phyloP scores from a whole-genome alignment of 306 rosid species.

The Vachellia pachyceras region DNA sequence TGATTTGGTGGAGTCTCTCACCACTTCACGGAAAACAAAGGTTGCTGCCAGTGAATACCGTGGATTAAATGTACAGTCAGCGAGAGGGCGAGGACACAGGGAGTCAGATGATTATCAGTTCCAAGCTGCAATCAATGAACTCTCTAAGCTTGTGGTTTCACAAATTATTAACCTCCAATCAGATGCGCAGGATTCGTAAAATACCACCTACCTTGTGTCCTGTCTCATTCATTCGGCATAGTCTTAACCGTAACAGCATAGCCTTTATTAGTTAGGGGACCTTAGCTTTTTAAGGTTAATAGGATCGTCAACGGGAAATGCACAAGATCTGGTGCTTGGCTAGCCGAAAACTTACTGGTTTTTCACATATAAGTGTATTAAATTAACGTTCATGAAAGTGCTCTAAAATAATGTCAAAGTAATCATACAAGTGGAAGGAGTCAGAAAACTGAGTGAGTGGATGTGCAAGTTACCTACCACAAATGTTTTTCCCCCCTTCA shows the following conservation, averaged over 20 bases:
- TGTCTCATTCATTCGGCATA: slow-evolving; percentile 36
- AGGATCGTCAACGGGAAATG: background rate
- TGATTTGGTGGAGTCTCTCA: slow-evolving; percentile 60
- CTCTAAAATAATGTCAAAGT: background rate
- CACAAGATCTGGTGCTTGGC: background rate
- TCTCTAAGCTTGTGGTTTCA: slow-evolving; percentile 76
- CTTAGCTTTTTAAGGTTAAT: slow-evolving; percentile 25
- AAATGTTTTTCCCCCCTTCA: background rate
- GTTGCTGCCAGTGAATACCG: slow-evolving; percentile 60
- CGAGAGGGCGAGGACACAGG: slow-evolving; percentile 51
- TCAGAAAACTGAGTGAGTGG: background rate
- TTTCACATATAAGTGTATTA: background rate
- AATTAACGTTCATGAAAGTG: background rate
- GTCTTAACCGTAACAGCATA: slow-evolving; percentile 36
- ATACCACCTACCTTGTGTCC: slow-evolving; percentile 29
- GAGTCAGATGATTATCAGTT: slow-evolving; percentile 70
- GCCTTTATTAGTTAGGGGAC: background rate
- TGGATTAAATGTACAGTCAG: slow-evolving; percentile 55
- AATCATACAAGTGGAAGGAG: background rate
- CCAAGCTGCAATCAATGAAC: slow-evolving; percentile 81
- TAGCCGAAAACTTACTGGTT: background rate
- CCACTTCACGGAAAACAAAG: slow-evolving; percentile 55
- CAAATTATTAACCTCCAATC: slow-evolving; percentile 76
- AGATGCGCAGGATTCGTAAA: slow-evolving; percentile 63
- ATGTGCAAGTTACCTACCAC: too few species aligned